Conservation (phyloP, 2,329 filamentous ascomycete genomes). For the Aspergillus sp. region DNA sequence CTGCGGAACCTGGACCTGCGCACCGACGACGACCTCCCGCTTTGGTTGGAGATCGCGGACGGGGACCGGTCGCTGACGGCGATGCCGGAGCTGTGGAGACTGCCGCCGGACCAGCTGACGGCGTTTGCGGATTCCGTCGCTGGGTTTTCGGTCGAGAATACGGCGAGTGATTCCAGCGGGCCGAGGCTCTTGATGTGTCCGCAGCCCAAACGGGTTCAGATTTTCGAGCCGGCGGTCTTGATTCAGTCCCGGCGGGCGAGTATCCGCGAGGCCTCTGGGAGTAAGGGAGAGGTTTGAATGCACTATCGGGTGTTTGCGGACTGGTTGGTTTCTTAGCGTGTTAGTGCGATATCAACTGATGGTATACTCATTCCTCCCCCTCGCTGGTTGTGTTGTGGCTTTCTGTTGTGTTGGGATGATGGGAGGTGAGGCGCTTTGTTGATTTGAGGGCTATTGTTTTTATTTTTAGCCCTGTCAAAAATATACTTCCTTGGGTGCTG, state of each 20-base stretch:
- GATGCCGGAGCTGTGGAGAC: background rate
- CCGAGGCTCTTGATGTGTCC: background rate
- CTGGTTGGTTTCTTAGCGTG: too few species aligned
- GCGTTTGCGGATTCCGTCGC: background rate
- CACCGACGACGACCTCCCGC: background rate
- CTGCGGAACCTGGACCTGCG: conserved; percentile 12
- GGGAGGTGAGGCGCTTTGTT: too few species aligned
- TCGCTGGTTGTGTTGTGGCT: too few species aligned
- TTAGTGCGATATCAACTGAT: too few species aligned
- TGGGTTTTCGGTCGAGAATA: background rate
- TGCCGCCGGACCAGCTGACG: background rate
- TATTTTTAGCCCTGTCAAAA: too few species aligned
- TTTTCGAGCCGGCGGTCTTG: background rate
- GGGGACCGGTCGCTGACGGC: background rate
- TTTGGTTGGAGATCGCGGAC: background rate
- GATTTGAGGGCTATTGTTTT: too few species aligned
- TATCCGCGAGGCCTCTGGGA: background rate
- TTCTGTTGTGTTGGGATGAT: too few species aligned
- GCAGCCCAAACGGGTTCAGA: background rate
- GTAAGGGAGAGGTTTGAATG: too few species aligned
- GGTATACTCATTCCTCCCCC: too few species aligned
- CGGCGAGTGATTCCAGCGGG: background rate
- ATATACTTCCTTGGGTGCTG: too few species aligned
- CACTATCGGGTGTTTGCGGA: too few species aligned
- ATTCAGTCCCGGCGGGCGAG: background rate